Evolutionary conservation across 2,329 filamentous ascomycete genomes (phyloP), one percentile per base, ranked within the genome.

Genomic region (Pleomassaria siparia): DNA sequence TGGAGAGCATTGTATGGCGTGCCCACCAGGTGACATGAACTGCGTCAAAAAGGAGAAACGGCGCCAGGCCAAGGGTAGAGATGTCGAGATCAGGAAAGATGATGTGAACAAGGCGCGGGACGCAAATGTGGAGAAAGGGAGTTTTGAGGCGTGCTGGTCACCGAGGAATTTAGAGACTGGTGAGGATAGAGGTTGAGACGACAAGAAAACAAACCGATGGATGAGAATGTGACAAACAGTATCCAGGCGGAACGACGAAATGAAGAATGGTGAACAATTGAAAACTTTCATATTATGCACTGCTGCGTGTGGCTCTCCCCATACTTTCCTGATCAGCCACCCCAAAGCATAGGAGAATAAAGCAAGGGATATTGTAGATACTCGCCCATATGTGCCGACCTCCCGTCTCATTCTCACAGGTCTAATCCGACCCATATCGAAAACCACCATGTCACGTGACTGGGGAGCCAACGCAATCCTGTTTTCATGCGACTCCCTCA

Each of bases 401-500:
- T 5, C 26, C 26, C 13, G n/a, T n/a, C n/a, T n/a, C n/a, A n/a
- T n/a, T 20, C 37, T 36, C 30, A 13, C 22, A 12, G 10, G 26
- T 44, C 46, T 44, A 46, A n/a, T 43, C 37, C 15, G 29, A 21
- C 22, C 15, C 40, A 10, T 47, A 44, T 44, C 43, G 44, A 32
- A 47, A 41, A 44, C 35, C 29, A 7, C n/a, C 33, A 16, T n/a
- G 9, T 29, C 13, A 26, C 33, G 32, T 25, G 30, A 18, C 37
- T 8, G 12, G 37, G 25, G 22, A 47, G 40, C 40, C 40, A 43
- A 30, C 5, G 16, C 18, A 12, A 26, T 10, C 30, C 42, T 40
- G n/a, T 40, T 43, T 44, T 40, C 46, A 48, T 44, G 32, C 40
- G 26, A 44, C 28, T 24, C 43, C 41, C 43, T 48, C 41, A 45